Conservation (phyloP, 257 asterid genomes). For the Craterostigma plantagineum region DNA sequence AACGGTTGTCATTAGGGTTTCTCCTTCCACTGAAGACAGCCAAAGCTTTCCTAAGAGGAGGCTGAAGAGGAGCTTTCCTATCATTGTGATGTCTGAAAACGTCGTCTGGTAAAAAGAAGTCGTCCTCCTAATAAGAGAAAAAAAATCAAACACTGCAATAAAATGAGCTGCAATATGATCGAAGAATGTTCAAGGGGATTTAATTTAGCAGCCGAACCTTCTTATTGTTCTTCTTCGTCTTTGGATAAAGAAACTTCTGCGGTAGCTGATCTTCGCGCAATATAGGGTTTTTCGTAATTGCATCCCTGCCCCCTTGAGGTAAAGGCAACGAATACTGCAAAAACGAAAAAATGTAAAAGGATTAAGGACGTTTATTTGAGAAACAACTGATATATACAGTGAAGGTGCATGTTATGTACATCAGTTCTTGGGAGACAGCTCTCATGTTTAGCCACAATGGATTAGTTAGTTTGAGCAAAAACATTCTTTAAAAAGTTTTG, state of each 20-base stretch:
- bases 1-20: slow-evolving; percentile 89
- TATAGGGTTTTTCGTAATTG: slow-evolving; percentile 69
- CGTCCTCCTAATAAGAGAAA: slow-evolving; percentile 34
- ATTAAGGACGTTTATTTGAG: neutral
- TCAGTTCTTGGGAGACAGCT: too few species aligned
- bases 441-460: too few species aligned
- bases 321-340: slow-evolving; percentile 81
- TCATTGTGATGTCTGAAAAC: slow-evolving; percentile 53
- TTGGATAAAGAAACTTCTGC: slow-evolving; percentile 63
- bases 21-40: slow-evolving; percentile 86
- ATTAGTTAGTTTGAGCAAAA: too few species aligned
- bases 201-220: slow-evolving; percentile 22
- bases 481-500: too few species aligned
- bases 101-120: slow-evolving; percentile 34
- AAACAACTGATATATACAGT: too few species aligned
- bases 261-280: slow-evolving; percentile 97
- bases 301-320: slow-evolving; percentile 92
- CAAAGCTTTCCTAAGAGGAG: slow-evolving; percentile 74
- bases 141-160: neutral
- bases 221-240: slow-evolving; percentile 69
- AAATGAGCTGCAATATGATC: neutral
- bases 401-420: too few species aligned
- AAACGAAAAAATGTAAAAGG: neutral
- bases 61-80: slow-evolving; percentile 73
- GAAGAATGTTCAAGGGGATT: neutral